Base-by-base conservation (phyloP, 2,329 filamentous ascomycete species). In the Daldinia sp. region DNA sequence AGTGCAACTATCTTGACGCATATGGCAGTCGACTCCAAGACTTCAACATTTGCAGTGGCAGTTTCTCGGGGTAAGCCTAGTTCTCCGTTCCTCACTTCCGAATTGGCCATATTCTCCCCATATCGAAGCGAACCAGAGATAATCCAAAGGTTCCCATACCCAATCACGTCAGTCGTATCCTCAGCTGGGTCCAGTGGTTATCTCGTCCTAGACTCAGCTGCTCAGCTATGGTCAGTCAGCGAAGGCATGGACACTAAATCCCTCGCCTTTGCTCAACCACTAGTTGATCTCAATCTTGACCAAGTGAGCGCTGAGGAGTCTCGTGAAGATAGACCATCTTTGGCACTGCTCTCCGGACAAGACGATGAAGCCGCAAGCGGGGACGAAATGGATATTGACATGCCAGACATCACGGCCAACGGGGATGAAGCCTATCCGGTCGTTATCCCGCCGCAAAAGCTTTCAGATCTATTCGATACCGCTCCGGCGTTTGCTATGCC, bases 131-230 rank as follows among this genome's bases (percentile, higher is more conserved):
- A 86, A 55, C 84, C 89, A 9, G 76, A 91, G 30, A 83, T 87
- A 37, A 78, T 87, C 70, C 80, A 86, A 64, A 80, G 79, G 25
- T 84, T 85, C 8, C 80, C 85, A 2, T 81, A 83, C 58, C 78
- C 86, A 19, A 85, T 93, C 9, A 86, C 90, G 19, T 87, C 89
- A 10, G 77, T 97, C 1, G 79, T 92, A 1, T 83, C 91, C 2
- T 83, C 86, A 17, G 80, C 84, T 10, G 83, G 82, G 17, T 85
- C 87, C 1, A 87, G 86, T 45, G 92, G 93, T 3, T 97, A 92
- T 74, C 80, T 95, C 35, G 79, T 90, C 8, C 77, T 97, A 4
- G 93, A 96, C 74, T 84, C 89, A n/a, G 82, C 86, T 0, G 92
- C 92, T 11, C 89, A 91, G 71, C 81, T 96, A 35, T 88, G 87